Evolutionary conservation across 2,329 filamentous ascomycete species (phyloP).

Genomic region (Cladosporium phlei): DNA sequence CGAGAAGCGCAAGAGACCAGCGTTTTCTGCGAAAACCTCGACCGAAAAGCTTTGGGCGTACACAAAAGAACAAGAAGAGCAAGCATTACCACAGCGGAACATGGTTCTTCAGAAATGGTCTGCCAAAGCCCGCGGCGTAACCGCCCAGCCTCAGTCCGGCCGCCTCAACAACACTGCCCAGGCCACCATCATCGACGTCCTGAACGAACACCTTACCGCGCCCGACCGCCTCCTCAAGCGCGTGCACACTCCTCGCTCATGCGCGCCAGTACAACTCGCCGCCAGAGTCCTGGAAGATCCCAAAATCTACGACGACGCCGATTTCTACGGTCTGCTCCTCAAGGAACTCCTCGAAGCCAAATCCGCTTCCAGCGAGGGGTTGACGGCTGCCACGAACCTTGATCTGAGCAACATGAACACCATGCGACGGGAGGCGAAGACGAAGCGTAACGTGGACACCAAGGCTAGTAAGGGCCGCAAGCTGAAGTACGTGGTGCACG

Average conservation of each 20-base stretch:
- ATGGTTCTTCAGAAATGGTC: constrained; percentile 87
- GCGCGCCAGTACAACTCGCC: constrained; percentile 62
- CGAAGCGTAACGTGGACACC: constrained; percentile 79
- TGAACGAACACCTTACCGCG: constrained; percentile 63
- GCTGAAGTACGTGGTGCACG: constrained; percentile 88
- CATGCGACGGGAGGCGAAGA: constrained; percentile 71
- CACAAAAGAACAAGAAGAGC: constrained; percentile 62
- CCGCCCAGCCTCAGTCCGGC: constrained; percentile 52
- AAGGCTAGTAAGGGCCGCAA: constrained; percentile 94
- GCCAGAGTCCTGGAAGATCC: constrained; percentile 49
- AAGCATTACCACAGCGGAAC: constrained; percentile 57
- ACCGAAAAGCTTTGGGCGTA: constrained; percentile 67
- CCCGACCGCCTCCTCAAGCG: constrained; percentile 64
- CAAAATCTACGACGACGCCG: constrained; percentile 81
- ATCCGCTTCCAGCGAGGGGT: constrained; percentile 52
- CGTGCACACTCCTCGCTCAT: constrained; percentile 68
- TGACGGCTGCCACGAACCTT: constrained; percentile 39
- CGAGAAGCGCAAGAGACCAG: constrained; percentile 55
- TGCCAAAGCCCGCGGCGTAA: constrained; percentile 63
- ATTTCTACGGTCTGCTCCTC: constrained; percentile 89
- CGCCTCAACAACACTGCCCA: constrained; percentile 55
- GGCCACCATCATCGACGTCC: constrained; percentile 61
- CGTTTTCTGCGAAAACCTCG: constrained; percentile 52
- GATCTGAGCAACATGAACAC: constrained; percentile 29
- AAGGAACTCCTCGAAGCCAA: constrained; percentile 92